Evolutionary conservation across 225 moss, liverwort and hornwort genomes (phyloP), one percentile per base, ranked within the genome.

Genomic region (Physcomitrellopsis africana): DNA sequence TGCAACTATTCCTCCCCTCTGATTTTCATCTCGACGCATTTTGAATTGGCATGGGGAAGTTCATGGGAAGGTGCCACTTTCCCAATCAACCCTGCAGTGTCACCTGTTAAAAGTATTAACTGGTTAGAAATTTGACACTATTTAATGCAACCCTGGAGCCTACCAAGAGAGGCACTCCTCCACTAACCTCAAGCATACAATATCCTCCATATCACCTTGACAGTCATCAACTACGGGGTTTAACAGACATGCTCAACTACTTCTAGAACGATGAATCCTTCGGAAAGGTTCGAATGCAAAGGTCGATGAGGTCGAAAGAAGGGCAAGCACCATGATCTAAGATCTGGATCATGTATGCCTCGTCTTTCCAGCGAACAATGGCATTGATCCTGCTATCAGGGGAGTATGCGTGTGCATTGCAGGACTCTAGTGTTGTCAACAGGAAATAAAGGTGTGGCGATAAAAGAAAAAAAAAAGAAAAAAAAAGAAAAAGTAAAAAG

Each of bases 1-100:
- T 20, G 70, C 41, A 29, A 78, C 49, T 32, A 3, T 18, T 26
- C n/a, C 26, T 49, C 51, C 32, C 49, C 32, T 51, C 13, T 18
- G 48, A 6, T 48, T 57, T 45, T 61, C 8, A 19, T 46, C 61
- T 72, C 46, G 67, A 23, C 27, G 75, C 83, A 83, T 83, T 73
- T 68, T 80, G 83, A 57, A 69, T 72, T 76, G 73, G 76, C 83
- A 83, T 76, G 83, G 72, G 64, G 80, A 66, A 65, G 73, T 73
- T 84, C 80, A 77, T 84, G 74, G 66, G 37, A 68, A 29, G 29
- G 15, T 70, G 60, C 69, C 20, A 19, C 60, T 52, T 49, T 49
- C 32, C 15, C 49, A 56, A 15, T 70, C 10, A 16, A 24, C 23
- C 56, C 55, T 41, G 58, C 70, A 3, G 27, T 20, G 15, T 48